Percentiles rank a stretch among this genome's conserved stretches.
Evolutionary conservation across 2,329 filamentous ascomycete genomes (phyloP).

Genomic region (Exophiala aquamarina): DNA sequence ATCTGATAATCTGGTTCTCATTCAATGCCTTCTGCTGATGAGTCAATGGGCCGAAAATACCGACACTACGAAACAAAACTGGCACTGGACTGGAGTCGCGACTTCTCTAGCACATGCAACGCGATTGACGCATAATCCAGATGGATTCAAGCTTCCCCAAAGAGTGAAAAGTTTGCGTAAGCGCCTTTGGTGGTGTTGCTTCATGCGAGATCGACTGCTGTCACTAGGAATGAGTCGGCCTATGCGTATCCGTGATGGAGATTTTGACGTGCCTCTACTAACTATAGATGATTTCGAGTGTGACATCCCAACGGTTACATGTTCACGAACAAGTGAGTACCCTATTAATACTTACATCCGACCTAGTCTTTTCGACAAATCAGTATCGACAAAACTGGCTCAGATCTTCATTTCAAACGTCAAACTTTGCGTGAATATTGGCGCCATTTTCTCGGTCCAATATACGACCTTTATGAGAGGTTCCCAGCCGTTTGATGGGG

Average conservation of each 20-base stretch:
- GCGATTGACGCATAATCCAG: constrained; percentile 62
- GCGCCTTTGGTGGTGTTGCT: constrained; percentile 95
- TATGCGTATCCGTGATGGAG: constrained; percentile 83
- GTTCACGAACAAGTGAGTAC: no score
- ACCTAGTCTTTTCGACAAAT: neutral
- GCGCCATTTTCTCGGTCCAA: constrained; percentile 11
- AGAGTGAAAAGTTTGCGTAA: constrained; percentile 82
- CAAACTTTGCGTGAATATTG: constrained; percentile 14
- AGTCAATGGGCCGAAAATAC: constrained; percentile 97
- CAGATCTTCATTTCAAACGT: constrained; percentile 10
- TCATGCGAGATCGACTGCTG: constrained; percentile 88
- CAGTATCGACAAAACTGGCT: constrained; percentile 1
- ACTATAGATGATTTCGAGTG: constrained; percentile 9
- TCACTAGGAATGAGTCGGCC: constrained; percentile 70
- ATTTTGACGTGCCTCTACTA: constrained; percentile 9
- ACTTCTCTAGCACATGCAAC: constrained; percentile 91
- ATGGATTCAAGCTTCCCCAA: constrained; percentile 56
- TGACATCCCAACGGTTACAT: neutral
- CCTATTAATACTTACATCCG: neutral
- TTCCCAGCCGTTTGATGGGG: neutral
- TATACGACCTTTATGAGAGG: constrained; percentile 5
- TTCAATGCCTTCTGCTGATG: constrained; percentile 85
- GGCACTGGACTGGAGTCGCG: constrained; percentile 95
- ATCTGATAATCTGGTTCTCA: constrained; percentile 78
- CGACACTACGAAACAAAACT: constrained; percentile 94